Evolutionary conservation across 164 flowering plant species (phyloP).

Genomic region (Malania oleifera): DNA sequence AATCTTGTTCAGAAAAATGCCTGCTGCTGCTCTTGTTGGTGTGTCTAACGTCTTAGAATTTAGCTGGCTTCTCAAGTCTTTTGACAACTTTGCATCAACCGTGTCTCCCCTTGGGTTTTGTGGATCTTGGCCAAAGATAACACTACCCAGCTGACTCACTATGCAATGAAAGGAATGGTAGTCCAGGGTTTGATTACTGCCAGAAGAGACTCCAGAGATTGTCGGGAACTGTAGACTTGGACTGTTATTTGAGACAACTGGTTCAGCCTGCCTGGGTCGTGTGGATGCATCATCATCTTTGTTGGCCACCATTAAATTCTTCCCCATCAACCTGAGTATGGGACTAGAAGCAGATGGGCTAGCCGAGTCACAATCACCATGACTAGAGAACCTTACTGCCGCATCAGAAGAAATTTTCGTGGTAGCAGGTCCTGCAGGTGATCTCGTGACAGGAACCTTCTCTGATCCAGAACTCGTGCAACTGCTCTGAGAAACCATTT

Average conservation of each 20-base stretch:
- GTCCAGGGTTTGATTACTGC: constrained; percentile 19
- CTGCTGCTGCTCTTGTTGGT: constrained; percentile 6
- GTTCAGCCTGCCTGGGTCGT: constrained; percentile 15
- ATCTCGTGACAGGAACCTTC: constrained; percentile 22
- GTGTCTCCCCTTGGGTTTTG: constrained; percentile 12
- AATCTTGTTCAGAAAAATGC: constrained; percentile 16
- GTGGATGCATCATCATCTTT: constrained; percentile 44
- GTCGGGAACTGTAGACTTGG: constrained; percentile 17
- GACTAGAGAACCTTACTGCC: constrained; percentile 21
- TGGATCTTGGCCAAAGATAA: constrained; percentile 17
- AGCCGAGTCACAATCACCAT: constrained; percentile 27
- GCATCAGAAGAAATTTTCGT: constrained; percentile 19
- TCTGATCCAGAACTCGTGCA: constrained; percentile 21
- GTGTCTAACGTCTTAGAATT: constrained; percentile 15
- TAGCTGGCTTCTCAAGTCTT: constrained; percentile 14
- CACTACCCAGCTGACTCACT: constrained; percentile 26
- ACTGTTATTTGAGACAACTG: constrained; percentile 10
- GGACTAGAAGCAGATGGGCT: constrained; percentile 55
- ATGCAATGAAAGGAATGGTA: constrained; percentile 13
- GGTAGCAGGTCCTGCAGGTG: constrained; percentile 18
- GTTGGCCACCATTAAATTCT: constrained; percentile 78
- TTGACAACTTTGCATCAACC: constrained; percentile 22
- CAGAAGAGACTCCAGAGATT: constrained; percentile 18
- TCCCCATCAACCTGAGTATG: constrained; percentile 83
- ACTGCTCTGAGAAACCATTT: constrained; percentile 19